Conservation (phyloP, 306 rosid species). For the Rosa rugosa region DNA sequence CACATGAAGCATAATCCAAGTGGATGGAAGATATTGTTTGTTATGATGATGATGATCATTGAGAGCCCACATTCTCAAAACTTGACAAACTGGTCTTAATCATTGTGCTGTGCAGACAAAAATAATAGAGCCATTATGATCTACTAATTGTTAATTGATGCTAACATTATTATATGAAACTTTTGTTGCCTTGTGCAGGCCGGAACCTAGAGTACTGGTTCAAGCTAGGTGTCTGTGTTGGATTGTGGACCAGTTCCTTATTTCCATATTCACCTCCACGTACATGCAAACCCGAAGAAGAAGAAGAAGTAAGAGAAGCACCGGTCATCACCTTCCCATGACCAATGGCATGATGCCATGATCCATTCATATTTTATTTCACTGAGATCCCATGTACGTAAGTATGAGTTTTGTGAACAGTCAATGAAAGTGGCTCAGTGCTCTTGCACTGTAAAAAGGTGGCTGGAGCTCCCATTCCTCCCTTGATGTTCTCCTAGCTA, state of each 20-base stretch:
- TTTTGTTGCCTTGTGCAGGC: conserved; percentile 15
- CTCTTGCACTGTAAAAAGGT: not conserved
- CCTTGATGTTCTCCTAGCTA: not conserved
- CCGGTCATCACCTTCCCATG: not conserved
- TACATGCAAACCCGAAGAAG: not conserved
- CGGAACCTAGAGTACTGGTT: conserved; percentile 8
- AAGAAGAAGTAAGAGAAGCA: not conserved
- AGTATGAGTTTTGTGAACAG: not conserved
- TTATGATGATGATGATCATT: not conserved
- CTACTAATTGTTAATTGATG: not conserved
- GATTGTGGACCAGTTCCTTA: conserved; percentile 32
- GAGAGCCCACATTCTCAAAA: conserved; percentile 16
- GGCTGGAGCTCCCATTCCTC: not conserved
- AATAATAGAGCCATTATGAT: conserved; percentile 5
- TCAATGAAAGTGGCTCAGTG: conserved; percentile 6
- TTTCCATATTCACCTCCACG: not conserved
- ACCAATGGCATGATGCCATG: not conserved
- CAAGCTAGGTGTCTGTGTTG: not conserved
- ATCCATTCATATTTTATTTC: not conserved
- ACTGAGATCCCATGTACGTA: not conserved
- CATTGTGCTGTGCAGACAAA: conserved; percentile 3
- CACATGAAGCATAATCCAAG: conserved; percentile 25
- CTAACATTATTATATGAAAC: not conserved
- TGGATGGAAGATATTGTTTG: conserved; percentile 1
- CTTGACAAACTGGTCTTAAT: conserved; percentile 17